Base-by-base conservation (phyloP, 2,329 filamentous ascomycete genomes). In the Ascomycota sp. region DNA sequence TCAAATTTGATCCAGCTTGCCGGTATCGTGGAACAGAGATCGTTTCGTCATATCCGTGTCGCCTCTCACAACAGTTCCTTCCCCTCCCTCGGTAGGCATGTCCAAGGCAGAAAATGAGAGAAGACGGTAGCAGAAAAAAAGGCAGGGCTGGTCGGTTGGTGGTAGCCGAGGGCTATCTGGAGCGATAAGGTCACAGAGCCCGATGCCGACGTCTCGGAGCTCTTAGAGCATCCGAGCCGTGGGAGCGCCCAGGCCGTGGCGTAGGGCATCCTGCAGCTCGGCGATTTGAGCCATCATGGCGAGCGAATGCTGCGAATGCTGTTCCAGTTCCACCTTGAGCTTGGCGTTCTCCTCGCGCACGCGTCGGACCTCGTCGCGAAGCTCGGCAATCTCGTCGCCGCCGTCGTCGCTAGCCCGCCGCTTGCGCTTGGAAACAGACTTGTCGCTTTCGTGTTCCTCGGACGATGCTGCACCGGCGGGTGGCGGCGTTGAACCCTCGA, bases 341-440 rank as follows among this genome's bases (percentile, higher is more conserved):
- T 72, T 66, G 36, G 69, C 58, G 34, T 75, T 73, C 46, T 80
- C 74, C 27, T 56, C 56, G n/a, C 65, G 62, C 23, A 81, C 52
- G 22, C 72, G 62, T 51, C 77, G 78, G 35, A 77, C 52, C 44
- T 80, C 72, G 28, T 69, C 63, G 13, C 66, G 68, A 21, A 79
- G 53, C 27, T 67, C 64, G 12, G 50, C 52, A 3, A 77, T 46
- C 24, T 66, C 64, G 27, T 57, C 53, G 2, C 7, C 8, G 25
- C 39, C 36, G n/a, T 40, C 40, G n/a, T 38, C 47, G 25, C 47
- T 55, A 2, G 37, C 36, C 23, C 43, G 41, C 8, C 53, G 50
- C 47, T 65, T 66, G 37, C 63, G 58, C 51, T 65, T 68, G 34
- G 46, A 44, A 28, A 56, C 52, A 2, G 48, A 44, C 32, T 50